Evolutionary conservation across 2,329 filamentous ascomycete genomes (phyloP).

Genomic region (Fusarium metavorans): DNA sequence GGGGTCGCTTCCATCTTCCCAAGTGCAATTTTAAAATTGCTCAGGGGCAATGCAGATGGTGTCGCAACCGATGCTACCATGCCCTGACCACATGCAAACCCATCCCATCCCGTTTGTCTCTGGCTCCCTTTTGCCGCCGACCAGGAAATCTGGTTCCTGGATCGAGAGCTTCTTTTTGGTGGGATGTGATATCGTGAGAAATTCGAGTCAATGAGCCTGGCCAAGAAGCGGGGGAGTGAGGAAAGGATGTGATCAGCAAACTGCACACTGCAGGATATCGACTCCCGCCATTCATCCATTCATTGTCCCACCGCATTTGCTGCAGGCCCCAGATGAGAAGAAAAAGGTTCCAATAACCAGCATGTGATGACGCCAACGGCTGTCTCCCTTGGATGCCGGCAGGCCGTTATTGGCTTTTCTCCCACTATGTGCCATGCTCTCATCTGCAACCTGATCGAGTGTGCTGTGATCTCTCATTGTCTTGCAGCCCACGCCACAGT

Average conservation of each 20-base stretch:
- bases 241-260: background rate
- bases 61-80: conserved; percentile 36
- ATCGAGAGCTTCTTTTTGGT: conserved; percentile 9
- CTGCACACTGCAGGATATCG: background rate
- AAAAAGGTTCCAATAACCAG: background rate
- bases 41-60: conserved; percentile 38
- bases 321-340: background rate
- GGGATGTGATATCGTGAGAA: conserved; percentile 3
- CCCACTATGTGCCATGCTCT: background rate
- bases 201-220: background rate
- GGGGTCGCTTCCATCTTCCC: background rate
- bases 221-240: background rate
- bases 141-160: background rate
- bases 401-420: background rate
- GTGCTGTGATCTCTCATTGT: conserved; percentile 1
- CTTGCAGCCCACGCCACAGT: conserved; percentile 2
- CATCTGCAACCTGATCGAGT: background rate
- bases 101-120: conserved; percentile 2
- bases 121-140: conserved; percentile 6
- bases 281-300: background rate
- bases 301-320: background rate
- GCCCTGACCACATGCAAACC: conserved; percentile 15
- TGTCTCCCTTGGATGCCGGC: background rate
- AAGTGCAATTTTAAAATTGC: conserved; percentile 41
- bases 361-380: conserved; percentile 4